A percentile compares a stretch with the other conserved stretches of the same genome.
phyloP scores from a whole-genome alignment of 2,329 filamentous ascomycete genomes.

The Penicillium paneum region DNA sequence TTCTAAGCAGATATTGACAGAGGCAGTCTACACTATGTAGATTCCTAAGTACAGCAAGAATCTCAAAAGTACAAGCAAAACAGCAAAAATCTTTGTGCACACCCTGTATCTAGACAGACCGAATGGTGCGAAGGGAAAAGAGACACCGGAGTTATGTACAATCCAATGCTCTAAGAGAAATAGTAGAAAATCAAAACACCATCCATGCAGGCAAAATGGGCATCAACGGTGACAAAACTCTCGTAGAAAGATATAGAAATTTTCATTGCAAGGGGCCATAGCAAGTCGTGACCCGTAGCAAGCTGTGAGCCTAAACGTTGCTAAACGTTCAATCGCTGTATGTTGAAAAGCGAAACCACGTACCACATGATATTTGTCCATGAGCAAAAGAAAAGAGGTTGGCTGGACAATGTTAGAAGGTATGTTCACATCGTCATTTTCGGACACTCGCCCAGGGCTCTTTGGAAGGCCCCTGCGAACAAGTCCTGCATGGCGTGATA shows the following conservation, averaged over 20 bases:
- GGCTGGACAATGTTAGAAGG: background rate
- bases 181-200: constrained; percentile 16
- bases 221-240: constrained; percentile 1
- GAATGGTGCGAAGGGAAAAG: background rate
- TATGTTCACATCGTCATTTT: constrained; percentile 25
- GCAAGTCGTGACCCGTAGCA: background rate
- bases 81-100: constrained; percentile 8
- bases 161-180: constrained; percentile 7
- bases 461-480: constrained; percentile 72
- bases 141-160: background rate
- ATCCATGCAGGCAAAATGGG: constrained; percentile 19
- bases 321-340: constrained; percentile 3
- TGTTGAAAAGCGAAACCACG: constrained; percentile 1
- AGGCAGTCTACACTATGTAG: background rate
- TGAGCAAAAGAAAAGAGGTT: constrained; percentile 7
- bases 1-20: background rate
- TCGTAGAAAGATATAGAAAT: constrained; percentile 8
- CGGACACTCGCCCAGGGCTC: constrained; percentile 55
- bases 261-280: constrained; percentile 1
- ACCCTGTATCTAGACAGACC: background rate
- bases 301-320: constrained; percentile 3
- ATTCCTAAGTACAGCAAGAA: constrained; percentile 1
- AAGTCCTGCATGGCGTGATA: constrained; percentile 95
- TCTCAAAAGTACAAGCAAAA: constrained; percentile 17
- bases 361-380: constrained; percentile 9